Conservation (phyloP, 1,139 yeast species). For the Meyerozyma athensensis region DNA sequence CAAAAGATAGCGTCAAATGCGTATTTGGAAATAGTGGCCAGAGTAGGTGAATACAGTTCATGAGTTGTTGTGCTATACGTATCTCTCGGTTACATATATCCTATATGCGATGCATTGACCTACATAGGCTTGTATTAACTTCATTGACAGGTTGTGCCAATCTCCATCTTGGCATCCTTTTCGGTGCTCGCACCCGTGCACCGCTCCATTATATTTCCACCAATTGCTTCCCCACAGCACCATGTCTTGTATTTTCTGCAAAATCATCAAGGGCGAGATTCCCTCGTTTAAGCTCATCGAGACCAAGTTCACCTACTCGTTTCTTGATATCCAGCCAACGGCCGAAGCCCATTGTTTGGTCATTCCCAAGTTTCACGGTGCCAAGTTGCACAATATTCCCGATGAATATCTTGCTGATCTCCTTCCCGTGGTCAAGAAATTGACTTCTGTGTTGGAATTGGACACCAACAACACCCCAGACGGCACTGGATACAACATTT, state of each 20-base stretch:
- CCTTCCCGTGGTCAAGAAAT: conserved; percentile 80
- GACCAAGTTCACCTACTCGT: conserved; percentile 73
- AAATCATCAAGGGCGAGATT: conserved; percentile 88
- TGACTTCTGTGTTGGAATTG: conserved; percentile 67
- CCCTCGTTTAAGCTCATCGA: conserved; percentile 87
- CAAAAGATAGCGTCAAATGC: too few relatives aligned
- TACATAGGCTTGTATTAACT: too few relatives aligned
- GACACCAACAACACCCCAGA: conserved; percentile 54
- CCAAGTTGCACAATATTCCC: conserved; percentile 83
- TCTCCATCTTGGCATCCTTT: too few relatives aligned
- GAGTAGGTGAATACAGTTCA: too few relatives aligned
- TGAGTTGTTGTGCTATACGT: too few relatives aligned
- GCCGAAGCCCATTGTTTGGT: conserved; percentile 82
- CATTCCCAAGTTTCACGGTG: conserved; percentile 91
- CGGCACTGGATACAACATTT: conserved; percentile 78
- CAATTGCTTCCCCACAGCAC: neutral
- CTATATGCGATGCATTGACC: neutral
- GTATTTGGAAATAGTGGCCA: too few relatives aligned
- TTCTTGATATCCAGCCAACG: conserved; percentile 89
- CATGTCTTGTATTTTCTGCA: conserved; percentile 75
- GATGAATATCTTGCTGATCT: conserved; percentile 84
- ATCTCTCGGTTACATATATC: too few relatives aligned
- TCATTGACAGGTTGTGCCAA: too few relatives aligned
- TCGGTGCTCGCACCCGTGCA: too few relatives aligned
- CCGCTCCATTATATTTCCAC: neutral